A percentile compares a stretch with the other conserved stretches of the same genome.
phyloP scores from a whole-genome alignment of 345 rosid genomes.

The Anacardium occidentale region DNA sequence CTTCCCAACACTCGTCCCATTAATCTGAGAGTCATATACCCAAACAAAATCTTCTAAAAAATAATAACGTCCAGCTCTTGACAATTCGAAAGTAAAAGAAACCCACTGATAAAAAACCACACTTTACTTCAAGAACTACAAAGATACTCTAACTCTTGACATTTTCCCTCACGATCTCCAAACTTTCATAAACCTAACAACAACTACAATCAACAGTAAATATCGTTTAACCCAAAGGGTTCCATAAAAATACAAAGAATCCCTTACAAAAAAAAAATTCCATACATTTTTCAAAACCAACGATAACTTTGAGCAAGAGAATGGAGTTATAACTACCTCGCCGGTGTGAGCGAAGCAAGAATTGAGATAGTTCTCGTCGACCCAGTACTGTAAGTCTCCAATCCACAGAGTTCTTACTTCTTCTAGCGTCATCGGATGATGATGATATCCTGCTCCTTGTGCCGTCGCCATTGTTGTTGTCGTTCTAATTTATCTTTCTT shows the following conservation, averaged over 20 bases:
- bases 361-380: slow-evolving; percentile 76
- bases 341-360: slow-evolving; percentile 95
- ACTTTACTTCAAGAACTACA: no score
- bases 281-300: neutral
- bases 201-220: no score
- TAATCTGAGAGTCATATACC: neutral
- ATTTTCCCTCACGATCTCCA: neutral
- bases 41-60: no score
- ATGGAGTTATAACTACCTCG: slow-evolving; percentile 52
- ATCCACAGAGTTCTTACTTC: slow-evolving; percentile 98
- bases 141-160: neutral
- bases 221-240: no score
- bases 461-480: slow-evolving; percentile 22
- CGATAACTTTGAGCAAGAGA: neutral
- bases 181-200: no score
- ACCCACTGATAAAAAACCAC: no score
- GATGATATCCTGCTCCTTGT: slow-evolving; percentile 39
- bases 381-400: slow-evolving; percentile 96
- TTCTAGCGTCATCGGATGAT: slow-evolving; percentile 82
- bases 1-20: neutral
- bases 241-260: no score
- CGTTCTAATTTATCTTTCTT: neutral
- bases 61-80: no score
- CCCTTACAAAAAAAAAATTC: neutral
- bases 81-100: no score